Evolutionary conservation across 1,284 basidiomycete species (phyloP), one percentile per base, ranked within the genome.

Genomic region (Fomitopsis palustris): DNA sequence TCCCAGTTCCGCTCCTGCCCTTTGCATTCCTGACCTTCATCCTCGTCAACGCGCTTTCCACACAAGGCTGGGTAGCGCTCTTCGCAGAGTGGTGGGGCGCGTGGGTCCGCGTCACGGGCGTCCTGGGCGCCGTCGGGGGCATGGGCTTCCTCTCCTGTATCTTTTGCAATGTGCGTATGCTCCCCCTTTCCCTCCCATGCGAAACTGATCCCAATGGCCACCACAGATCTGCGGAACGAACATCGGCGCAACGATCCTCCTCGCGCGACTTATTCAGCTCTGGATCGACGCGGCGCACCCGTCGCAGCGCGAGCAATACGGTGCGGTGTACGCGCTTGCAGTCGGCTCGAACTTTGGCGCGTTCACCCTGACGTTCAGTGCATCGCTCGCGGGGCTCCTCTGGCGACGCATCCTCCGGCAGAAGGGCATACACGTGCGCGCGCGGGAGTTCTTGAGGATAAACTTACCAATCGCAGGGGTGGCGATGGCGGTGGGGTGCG

Each of bases 21-120:
- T 98, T 98, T 69, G 93, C 95, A 0, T 95, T 98, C 71, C 88
- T 90, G 5, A 95, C 97, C 78, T 98, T 98, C 76, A 94, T 98
- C 67, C 85, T 98, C 52, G 94, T 97, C 56, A 90, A 96, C 69
- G 91, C 84, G 0, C 80, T 98, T 8, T 82, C 86, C 4, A 81
- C 88, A 59, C 87, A 90, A 56, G 95, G 95, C n/a, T 98, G 96
- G 93, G 93, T 98, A 27, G 80, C 86, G 27, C 81, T 97, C 19
- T 96, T 97, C 71, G 88, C 88, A 0, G 67, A 69, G 5, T 96
- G 95, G 88, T 85, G 82, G 83, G 68, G 67, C 1, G 74, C 76
- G 7, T 84, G 81, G 80, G 77, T 76, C 8, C 12, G 68, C 67
- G 37, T 77, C 74, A 67, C 72, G 64, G 63, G 78, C 67, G 53